Evolutionary conservation across 176 grass and related monocot genomes (phyloP).

Genomic region (Guadua angustifolia): DNA sequence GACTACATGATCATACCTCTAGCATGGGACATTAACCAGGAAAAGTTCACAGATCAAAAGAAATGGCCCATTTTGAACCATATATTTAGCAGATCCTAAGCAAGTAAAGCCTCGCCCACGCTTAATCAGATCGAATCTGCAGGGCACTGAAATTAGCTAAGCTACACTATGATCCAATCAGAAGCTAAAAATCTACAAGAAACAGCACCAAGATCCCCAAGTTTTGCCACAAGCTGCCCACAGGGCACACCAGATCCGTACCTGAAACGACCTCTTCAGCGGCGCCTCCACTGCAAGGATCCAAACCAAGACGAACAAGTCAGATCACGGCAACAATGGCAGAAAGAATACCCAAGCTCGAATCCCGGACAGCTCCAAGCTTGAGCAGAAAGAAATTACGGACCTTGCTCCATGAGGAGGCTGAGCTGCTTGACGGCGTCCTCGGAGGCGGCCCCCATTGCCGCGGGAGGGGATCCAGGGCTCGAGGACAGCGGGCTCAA

Average conservation of each 20-base stretch:
- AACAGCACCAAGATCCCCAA: conserved; percentile 40
- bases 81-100: neutral
- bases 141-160: conserved; percentile 27
- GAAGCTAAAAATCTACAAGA: conserved; percentile 17
- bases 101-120: neutral
- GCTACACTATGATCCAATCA: conserved; percentile 3
- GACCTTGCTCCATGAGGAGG: conserved; percentile 73
- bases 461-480: conserved; percentile 11
- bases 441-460: conserved; percentile 72
- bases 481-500: neutral
- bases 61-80: conserved; percentile 17
- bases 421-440: conserved; percentile 85
- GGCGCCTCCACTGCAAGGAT: conserved; percentile 78
- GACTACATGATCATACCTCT: conserved; percentile 7
- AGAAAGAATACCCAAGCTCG: neutral
- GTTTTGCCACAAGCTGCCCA: conserved; percentile 37
- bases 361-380: neutral
- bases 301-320: conserved; percentile 26
- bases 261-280: conserved; percentile 86
- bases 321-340: conserved; percentile 16
- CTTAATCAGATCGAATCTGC: conserved; percentile 45
- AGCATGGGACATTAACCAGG: neutral
- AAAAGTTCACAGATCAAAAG: neutral
- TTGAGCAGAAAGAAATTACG: neutral
- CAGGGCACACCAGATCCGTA: conserved; percentile 46